Base-by-base conservation (phyloP, 169 alveolate genomes). In the Ichthyophthirius multifiliis region DNA sequence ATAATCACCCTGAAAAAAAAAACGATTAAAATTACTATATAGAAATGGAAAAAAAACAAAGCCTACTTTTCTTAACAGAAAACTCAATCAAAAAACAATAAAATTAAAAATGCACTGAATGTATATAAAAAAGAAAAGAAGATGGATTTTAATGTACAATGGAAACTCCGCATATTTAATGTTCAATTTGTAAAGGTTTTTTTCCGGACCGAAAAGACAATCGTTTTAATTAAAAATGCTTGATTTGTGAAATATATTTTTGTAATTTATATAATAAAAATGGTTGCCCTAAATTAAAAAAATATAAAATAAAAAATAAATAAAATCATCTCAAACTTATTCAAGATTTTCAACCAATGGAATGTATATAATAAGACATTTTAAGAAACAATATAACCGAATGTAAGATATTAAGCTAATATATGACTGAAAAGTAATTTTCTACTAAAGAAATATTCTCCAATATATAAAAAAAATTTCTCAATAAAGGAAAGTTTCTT, bases 1-100 rank as follows among this genome's bases (percentile, higher is more conserved):
- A 39, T 13, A 73, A 73, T 32, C 82, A 90, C 31, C 92, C 92
- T 1, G 81, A 89, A 5, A 73, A 76, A 31, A 85, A 84, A 64
- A 41, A 93, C 20, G 73, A 83, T 18, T 67, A 71, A 20, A 88
- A 84, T 32, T 92, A 88, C 13, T 32, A 82, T 43, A 65, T 85
- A 65, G 83, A 73, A 20, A 37, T 83, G 74, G 89, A 84, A 64
- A 46, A 31, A 15, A 32, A 71, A 35, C 75, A 75, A 41, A 16
- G 13, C 65, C 83, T 41, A 63, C 47, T 6, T 27, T 35, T 5
- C n/a, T 32, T n/a, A 43, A 0, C 5, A 27, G 12, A 5, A 55
- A 2, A 1, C 35, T 39, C 31, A 10, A 35, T 71, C 15, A 71
- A 39, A 37, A 3, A 71, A 71, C 15, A 39, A 7, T 18, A 34